Evolutionary conservation across 2,329 filamentous ascomycete species (phyloP), one percentile per base, ranked within the genome.

Genomic region (Neonectria punicea): DNA sequence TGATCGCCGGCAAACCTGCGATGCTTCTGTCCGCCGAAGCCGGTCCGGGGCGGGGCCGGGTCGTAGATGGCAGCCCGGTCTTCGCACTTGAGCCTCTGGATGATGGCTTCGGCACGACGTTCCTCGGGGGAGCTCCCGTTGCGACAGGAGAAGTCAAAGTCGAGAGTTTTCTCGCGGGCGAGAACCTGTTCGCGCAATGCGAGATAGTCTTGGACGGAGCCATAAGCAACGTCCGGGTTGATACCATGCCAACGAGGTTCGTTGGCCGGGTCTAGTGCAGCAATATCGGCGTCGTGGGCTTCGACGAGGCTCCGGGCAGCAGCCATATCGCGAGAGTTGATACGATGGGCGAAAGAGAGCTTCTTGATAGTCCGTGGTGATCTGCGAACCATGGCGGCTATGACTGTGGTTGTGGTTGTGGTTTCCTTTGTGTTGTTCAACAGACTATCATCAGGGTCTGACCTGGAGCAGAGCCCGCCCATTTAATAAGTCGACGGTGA

Each of bases 1-100:
- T 89, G 88, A 70, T 89, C 87, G 28, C 84, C 85, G 0, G 82
- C 72, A 58, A 84, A 83, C 6, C 81, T 79, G 3, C 73, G 68
- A 59, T 87, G 85, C 22, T 68, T 66, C 74, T 87, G 85, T 4
- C 81, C 81, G 13, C 74, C 77, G 59, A 78, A 79, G 8, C 84
- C 84, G 9, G 43, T 56, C 18, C 79, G 73, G 7, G 75, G 60
- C 9, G 60, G 39, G 14, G 79, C 79, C 7, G 44, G 53, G 10
- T 67, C 74, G 67, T 83, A 86, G 43, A 85, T 61, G 2, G 63
- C 41, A 10, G 67, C 54, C 28, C 77, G 66, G 65, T 87, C 85
- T 8, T 69, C 49, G 13, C 61, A 49, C 61, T 77, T 80, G 49
- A 86, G 69, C 1, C 28, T 34, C 34, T 78, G 77, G n/a, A 87